Conservation (phyloP, 2,329 filamentous ascomycete genomes). For the Stylonectria norvegica region DNA sequence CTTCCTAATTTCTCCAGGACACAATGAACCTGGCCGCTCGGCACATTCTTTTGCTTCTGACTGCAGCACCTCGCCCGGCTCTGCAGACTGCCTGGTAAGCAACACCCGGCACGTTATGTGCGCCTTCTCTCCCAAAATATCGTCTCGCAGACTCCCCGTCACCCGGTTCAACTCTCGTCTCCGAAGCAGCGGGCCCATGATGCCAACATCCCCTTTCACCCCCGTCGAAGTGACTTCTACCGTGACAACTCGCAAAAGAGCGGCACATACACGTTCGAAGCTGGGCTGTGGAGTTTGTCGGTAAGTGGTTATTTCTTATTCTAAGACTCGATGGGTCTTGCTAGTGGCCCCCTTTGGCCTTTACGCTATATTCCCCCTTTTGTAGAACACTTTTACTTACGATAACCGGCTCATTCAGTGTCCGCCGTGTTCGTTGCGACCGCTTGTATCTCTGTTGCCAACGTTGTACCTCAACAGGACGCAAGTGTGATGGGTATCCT, state of each 20-base stretch:
- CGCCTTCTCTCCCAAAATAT: too few species aligned
- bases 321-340: background rate
- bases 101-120: too few species aligned
- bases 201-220: constrained; percentile 1
- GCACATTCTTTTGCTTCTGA: too few species aligned
- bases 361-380: background rate
- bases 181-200: too few species aligned
- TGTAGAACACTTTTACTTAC: background rate
- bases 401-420: constrained; percentile 3
- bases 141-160: too few species aligned
- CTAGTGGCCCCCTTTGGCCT: background rate
- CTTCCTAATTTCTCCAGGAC: too few species aligned
- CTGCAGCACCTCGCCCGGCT: too few species aligned
- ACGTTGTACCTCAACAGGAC: constrained; percentile 12
- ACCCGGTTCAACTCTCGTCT: too few species aligned
- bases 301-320: constrained; percentile 4
- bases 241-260: constrained; percentile 15
- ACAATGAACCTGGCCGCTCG: too few species aligned
- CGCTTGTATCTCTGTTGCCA: constrained; percentile 9
- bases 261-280: constrained; percentile 17
- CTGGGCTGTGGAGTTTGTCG: constrained; percentile 19
- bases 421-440: constrained; percentile 19
- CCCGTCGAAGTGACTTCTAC: too few species aligned
- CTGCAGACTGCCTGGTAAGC: too few species aligned
- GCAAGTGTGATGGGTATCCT: constrained; percentile 13